Conservation (phyloP, 257 asterid genomes). For the Solanum microdontum region DNA sequence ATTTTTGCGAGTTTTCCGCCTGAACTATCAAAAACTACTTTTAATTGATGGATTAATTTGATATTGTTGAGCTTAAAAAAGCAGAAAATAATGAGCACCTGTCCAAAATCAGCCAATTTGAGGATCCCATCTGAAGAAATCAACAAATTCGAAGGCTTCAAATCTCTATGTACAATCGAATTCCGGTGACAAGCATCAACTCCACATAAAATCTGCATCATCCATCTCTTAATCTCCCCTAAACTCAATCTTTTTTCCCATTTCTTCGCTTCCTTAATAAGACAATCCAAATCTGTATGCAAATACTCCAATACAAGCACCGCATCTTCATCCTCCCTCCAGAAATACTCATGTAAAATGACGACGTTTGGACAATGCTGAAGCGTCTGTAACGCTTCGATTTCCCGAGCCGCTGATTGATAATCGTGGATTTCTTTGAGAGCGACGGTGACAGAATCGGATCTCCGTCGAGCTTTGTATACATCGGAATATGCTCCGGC, state of each 20-base stretch:
- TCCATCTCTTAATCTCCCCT: conserved; percentile 81
- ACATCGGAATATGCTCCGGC: conserved; percentile 97
- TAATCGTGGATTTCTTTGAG: conserved; percentile 87
- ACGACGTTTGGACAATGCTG: conserved; percentile 63
- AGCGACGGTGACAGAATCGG: conserved; percentile 67
- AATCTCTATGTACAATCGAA: conserved; percentile 79
- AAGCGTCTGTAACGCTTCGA: conserved; percentile 70
- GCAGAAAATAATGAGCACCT: conserved; percentile 27
- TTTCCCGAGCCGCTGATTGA: conserved; percentile 76
- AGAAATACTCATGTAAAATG: conserved; percentile 64
- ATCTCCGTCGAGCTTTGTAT: conserved; percentile 65
- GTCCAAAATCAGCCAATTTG: conserved; percentile 94
- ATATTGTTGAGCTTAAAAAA: background rate
- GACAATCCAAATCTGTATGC: conserved; percentile 61
- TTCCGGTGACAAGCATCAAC: conserved; percentile 72
- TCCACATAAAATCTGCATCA: conserved; percentile 68
- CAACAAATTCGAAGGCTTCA: conserved; percentile 86
- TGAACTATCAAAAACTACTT: background rate
- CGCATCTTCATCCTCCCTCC: conserved; percentile 88
- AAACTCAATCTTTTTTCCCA: conserved; percentile 48
- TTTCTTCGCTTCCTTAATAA: conserved; percentile 51
- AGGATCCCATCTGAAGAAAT: conserved; percentile 75
- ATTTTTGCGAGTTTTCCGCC: background rate
- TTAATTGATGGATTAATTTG: background rate
- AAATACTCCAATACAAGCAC: conserved; percentile 86